Conservation (phyloP, 805 yeast species). For the Wickerhamiella parazyma region DNA sequence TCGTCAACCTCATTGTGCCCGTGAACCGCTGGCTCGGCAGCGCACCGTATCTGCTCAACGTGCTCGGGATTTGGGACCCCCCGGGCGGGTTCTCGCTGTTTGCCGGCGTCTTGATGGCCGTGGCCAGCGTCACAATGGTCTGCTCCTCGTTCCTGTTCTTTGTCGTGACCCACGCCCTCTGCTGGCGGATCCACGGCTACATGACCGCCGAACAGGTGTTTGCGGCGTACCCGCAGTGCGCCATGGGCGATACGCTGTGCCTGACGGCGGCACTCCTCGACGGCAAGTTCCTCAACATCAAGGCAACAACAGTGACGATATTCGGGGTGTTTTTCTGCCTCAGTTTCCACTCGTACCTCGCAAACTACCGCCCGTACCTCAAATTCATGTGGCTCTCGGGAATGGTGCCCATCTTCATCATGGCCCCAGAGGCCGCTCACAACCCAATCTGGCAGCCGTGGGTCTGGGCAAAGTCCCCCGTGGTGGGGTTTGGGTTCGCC, state of each 20-base stretch:
- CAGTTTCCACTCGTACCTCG: conserved; percentile 4
- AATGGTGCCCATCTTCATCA: conserved; percentile 17
- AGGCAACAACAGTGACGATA: conserved; percentile 14
- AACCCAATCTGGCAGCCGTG: conserved; percentile 21
- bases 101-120: conserved; percentile 1
- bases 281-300: conserved; percentile 14
- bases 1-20: conserved; percentile 13
- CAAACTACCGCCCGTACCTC: conserved; percentile 4
- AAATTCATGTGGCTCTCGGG: conserved; percentile 19
- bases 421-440: conserved; percentile 15
- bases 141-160: not conserved
- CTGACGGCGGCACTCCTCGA: conserved; percentile 10
- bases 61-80: conserved; percentile 14
- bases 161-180: conserved; percentile 2
- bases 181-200: conserved; percentile 6
- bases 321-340: conserved; percentile 15
- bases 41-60: conserved; percentile 15
- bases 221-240: conserved; percentile 4
- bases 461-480: conserved; percentile 11
- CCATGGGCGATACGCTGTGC: conserved; percentile 10
- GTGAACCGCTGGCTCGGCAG: conserved; percentile 16
- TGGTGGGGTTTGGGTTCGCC: conserved; percentile 20
- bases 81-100: conserved; percentile 19
- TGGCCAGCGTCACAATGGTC: not conserved
- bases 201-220: conserved; percentile 1